These are phyloP conservation scores for Lactarius trivialis DNA, from an alignment of 768 basidiomycete species.

Conservation along the genomic window DNA sequence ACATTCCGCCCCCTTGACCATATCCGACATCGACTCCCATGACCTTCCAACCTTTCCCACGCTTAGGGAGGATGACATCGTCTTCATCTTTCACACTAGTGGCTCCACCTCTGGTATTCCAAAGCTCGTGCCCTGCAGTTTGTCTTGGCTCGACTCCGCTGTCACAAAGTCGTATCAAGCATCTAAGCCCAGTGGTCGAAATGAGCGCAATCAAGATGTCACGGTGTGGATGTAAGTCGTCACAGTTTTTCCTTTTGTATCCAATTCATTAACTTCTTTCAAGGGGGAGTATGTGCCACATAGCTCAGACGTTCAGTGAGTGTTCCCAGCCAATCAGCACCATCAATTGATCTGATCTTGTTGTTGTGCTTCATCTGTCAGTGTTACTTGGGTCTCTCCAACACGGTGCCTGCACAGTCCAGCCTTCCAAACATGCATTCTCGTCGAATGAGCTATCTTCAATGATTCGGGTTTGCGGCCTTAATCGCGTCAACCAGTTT, in stretches of 20 bases:
- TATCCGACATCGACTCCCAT: conserved; percentile 34
- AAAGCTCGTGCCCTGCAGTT: conserved; percentile 68
- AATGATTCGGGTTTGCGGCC: conserved; percentile 59
- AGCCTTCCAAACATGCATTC: conserved; percentile 60
- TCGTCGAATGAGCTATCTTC: conserved; percentile 61
- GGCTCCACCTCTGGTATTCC: conserved; percentile 82
- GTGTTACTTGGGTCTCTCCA: conserved; percentile 69
- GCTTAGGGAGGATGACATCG: conserved; percentile 36
- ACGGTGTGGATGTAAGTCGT: conserved; percentile 62
- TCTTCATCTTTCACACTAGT: conserved; percentile 73
- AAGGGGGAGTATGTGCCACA: conserved; percentile 83
- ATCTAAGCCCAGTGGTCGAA: conserved; percentile 36
- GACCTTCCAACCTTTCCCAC: conserved; percentile 39
- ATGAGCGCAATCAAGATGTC: conserved; percentile 55
- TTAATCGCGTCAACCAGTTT: conserved; percentile 75
- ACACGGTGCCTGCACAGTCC: conserved; percentile 65
- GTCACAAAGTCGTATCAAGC: conserved; percentile 53
- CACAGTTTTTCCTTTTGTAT: conserved; percentile 22
- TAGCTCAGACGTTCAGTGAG: conserved; percentile 70
- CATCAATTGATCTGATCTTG: conserved; percentile 23
- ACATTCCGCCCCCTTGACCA: conserved; percentile 37
- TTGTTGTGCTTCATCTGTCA: conserved; percentile 28
- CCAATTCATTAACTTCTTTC: conserved; percentile 31
- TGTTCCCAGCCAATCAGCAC: conserved; percentile 18
- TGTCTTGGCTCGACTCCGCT: conserved; percentile 57